These are phyloP conservation scores for Alternaria burnsii DNA, from an alignment of 2,329 filamentous ascomycete genomes.

Conservation along the genomic window DNA sequence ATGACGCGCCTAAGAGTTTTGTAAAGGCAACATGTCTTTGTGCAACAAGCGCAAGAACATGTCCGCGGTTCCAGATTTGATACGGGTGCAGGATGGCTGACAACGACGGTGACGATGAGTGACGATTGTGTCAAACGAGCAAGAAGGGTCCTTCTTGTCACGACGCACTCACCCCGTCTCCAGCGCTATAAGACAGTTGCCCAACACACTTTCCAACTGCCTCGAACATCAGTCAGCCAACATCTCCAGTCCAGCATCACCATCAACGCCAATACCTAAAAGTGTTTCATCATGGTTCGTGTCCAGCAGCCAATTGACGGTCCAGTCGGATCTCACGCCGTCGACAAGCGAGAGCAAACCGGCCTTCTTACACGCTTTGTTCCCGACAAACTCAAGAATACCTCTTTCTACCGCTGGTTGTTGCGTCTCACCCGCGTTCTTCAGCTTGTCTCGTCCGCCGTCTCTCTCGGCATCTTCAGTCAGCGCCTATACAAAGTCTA, in stretches of 20 bases:
- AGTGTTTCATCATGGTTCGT: conserved; percentile 15
- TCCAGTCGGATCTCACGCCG: conserved; percentile 24
- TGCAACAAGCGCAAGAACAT: background rate
- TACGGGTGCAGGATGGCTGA: background rate
- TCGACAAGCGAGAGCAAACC: conserved; percentile 32
- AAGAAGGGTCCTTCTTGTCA: conserved; percentile 2
- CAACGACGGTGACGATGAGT: conserved; percentile 1
- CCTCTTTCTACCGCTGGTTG: conserved; percentile 36
- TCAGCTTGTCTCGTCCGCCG: conserved; percentile 56
- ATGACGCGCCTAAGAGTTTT: background rate
- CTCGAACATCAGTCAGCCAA: background rate
- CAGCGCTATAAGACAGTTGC: background rate
- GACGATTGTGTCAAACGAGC: background rate
- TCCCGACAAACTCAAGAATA: conserved; percentile 33
- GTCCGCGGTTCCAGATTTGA: background rate
- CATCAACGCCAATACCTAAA: background rate
- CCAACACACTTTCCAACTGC: background rate
- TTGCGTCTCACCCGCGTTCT: conserved; percentile 52
- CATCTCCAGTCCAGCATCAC: background rate
- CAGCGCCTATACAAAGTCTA: conserved; percentile 53
- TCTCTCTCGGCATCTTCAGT: conserved; percentile 57
- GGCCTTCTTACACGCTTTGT: conserved; percentile 45
- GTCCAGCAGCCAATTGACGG: conserved; percentile 20
- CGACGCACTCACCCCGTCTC: background rate
- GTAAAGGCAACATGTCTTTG: background rate